Evolutionary conservation across 352 stramenopile genomes (phyloP), one percentile per base, ranked within the genome.

Genomic region (Globisporangium camurandrum): DNA sequence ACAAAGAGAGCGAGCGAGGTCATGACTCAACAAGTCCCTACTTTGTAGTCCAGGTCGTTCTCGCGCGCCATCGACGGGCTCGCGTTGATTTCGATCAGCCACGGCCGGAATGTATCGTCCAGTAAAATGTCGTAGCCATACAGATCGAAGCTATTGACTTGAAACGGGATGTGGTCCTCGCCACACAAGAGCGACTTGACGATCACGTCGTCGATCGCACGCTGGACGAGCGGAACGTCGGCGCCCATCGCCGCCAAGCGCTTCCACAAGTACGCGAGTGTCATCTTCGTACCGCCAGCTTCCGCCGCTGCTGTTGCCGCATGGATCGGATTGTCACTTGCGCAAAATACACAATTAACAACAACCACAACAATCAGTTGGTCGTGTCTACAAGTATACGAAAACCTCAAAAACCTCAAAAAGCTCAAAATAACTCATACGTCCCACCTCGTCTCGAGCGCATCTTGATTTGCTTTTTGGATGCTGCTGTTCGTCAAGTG

Each of bases 21-120:
- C 9, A 16, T 38, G 5, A 28, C 5, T 33, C 16, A 19, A 27
- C 33, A 27, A 34, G 14, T 28, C 31, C 34, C 22, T 36, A 46
- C 55, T 51, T 83, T 66, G 39, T 65, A 74, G 67, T 98, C 92
- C 23, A 97, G 59, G 7, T 69, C 51, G 36, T 91, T 85, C 37
- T 97, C 88, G 19, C 86, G 71, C 17, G 71, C 84, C 69, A 98
- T 86, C 10, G 84, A 96, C 22, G 95, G 95, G 49, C 84, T 96
- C 42, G 88, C 86, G 61, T 98, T 98, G 50, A 98, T 96, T 66
- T 98, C 95, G 34, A 98, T 93, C 6, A 98, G 77, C 91, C 92
- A 98, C 30, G 90, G 89, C 8, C 84, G 84, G 33, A 96, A 77
- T 11, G 83, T 55, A 9, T 76, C 58, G 62, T 98, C 93, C 24